These are phyloP conservation scores for Beauveria medogensis DNA, from an alignment of 2,329 filamentous ascomycete species.

Conservation along the genomic window DNA sequence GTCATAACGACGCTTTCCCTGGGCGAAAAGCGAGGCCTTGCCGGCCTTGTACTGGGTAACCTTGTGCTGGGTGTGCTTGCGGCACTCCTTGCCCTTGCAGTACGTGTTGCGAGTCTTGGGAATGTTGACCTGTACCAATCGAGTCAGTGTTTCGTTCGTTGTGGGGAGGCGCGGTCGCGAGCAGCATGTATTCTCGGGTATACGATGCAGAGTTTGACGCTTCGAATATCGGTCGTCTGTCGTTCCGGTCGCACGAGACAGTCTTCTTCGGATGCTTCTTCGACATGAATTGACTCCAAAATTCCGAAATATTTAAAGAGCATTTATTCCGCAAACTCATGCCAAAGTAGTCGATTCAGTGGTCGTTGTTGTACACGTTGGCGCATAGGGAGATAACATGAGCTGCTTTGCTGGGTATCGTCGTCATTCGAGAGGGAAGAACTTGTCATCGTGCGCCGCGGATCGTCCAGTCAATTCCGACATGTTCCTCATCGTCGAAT, in stretches of 20 bases:
- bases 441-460: slow-evolving; percentile 25
- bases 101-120: slow-evolving; percentile 96
- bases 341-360: neutral
- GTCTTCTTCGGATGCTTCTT: slow-evolving; percentile 13
- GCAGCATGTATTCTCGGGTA: neutral
- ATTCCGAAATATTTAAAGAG: neutral
- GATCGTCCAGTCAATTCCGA: slow-evolving; percentile 13
- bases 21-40: slow-evolving; percentile 91
- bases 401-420: neutral
- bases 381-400: neutral
- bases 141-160: slow-evolving; percentile 16
- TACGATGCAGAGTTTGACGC: slow-evolving; percentile 7
- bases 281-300: neutral
- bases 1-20: slow-evolving; percentile 99
- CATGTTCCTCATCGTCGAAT: slow-evolving; percentile 8
- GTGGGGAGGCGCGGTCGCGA: neutral
- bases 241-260: slow-evolving; percentile 15
- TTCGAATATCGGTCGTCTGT: neutral
- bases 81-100: slow-evolving; percentile 95
- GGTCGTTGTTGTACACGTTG: neutral
- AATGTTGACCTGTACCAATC: slow-evolving; percentile 74
- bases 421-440: slow-evolving; percentile 4
- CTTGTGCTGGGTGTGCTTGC: slow-evolving; percentile 85
- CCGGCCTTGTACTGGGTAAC: slow-evolving; percentile 96
- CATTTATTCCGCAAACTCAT: neutral